phyloP scores from a whole-genome alignment of 2,329 filamentous ascomycete species.

The Sarocladiaceae sp. region DNA sequence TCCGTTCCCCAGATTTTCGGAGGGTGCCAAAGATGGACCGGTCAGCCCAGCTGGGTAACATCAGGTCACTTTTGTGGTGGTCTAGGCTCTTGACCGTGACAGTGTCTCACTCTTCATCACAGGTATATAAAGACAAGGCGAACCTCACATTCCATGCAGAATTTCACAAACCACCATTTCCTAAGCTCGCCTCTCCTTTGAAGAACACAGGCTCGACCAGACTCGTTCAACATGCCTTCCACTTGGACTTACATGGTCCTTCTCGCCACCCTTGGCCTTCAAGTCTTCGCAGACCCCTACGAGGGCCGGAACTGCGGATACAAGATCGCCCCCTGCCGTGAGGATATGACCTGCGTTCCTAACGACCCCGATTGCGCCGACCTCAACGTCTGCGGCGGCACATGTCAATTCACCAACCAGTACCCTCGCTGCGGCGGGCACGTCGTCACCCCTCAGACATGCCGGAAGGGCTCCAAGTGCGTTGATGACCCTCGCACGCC shows the following conservation, averaged over 20 bases:
- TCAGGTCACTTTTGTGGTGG: not conserved
- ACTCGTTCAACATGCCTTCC: not conserved
- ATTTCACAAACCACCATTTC: too few species aligned
- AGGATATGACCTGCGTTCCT: slow-evolving; percentile 20
- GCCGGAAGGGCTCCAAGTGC: slow-evolving; percentile 22
- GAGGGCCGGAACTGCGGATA: slow-evolving; percentile 18
- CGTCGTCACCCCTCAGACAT: slow-evolving; percentile 14
- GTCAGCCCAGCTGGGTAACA: not conserved
- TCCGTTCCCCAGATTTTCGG: slow-evolving; percentile 2
- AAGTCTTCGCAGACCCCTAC: not conserved
- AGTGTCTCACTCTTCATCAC: too few species aligned
- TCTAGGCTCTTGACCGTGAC: too few species aligned
- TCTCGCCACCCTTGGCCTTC: not conserved
- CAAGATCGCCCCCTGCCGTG: slow-evolving; percentile 22
- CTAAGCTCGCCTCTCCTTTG: too few species aligned
- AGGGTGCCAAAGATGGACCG: not conserved
- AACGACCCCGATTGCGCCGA: slow-evolving; percentile 17
- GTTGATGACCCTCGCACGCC: slow-evolving; percentile 25
- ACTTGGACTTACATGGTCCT: slow-evolving; percentile 1
- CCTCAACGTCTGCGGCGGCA: slow-evolving; percentile 21
- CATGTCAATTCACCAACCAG: slow-evolving; percentile 21
- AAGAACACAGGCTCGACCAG: too few species aligned
- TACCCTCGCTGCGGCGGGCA: slow-evolving; percentile 28
- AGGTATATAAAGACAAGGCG: too few species aligned
- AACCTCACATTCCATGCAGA: too few species aligned